These are phyloP conservation scores for Penicillium sp. DNA, from an alignment of 2,329 filamentous ascomycete genomes.

Conservation along the genomic window DNA sequence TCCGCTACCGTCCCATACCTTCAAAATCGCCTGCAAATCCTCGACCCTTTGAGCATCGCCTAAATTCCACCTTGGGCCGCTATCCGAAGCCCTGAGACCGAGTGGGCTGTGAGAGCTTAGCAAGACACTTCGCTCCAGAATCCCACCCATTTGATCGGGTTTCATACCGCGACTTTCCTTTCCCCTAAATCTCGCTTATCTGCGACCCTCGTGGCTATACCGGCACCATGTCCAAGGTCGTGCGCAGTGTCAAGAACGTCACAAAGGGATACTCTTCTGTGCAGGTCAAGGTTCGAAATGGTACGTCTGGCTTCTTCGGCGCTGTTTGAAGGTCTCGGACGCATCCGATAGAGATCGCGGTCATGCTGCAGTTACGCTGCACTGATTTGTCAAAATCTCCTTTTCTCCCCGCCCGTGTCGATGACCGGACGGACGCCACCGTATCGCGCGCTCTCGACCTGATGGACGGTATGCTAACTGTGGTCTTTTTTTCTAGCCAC, in stretches of 20 bases:
- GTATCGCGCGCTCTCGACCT: background rate
- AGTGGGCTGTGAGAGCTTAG: constrained; percentile 26
- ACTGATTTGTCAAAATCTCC: constrained; percentile 3
- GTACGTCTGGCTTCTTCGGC: constrained; percentile 53
- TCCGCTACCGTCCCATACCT: constrained; percentile 1
- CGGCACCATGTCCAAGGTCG: constrained; percentile 83
- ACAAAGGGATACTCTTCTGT: constrained; percentile 97
- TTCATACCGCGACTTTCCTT: constrained; percentile 4
- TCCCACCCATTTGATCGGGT: constrained; percentile 10
- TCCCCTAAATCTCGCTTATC: background rate
- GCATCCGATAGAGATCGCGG: background rate
- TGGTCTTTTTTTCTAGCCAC: constrained; percentile 65
- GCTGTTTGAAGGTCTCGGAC: background rate
- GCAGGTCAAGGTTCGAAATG: constrained; percentile 98
- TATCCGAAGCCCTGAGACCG: constrained; percentile 15
- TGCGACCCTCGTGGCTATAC: constrained; percentile 17
- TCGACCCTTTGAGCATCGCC: background rate
- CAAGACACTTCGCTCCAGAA: constrained; percentile 12
- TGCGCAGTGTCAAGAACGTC: constrained; percentile 97
- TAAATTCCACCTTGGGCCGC: constrained; percentile 19
- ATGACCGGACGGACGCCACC: background rate
- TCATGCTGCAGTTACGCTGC: background rate
- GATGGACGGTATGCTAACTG: constrained; percentile 12
- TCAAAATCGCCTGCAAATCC: background rate
- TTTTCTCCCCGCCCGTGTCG: background rate